Evolutionary conservation across 108 stramenopile species (phyloP), one percentile per base, ranked within the genome.

Genomic region (Nitzschia palea): DNA sequence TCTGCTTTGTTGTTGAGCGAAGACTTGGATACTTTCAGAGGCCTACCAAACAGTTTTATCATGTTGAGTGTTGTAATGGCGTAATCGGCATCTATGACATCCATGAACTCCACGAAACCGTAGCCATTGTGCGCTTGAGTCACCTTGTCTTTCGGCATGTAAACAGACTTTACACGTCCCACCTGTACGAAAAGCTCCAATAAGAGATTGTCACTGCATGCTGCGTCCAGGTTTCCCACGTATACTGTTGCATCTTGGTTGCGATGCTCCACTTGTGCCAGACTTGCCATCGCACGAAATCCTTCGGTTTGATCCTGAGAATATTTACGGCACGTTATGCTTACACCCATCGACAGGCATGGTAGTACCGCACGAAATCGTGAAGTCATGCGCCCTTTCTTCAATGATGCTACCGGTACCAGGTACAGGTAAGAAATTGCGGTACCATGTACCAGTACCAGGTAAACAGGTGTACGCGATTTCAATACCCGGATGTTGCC

Each of bases 201-300:
- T 36, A 99, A 65, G 18, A 99, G 76, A 48, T 87, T 93, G 63
- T 99, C 98, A 36, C 81, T 82, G 37, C 93, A 91, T 15, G 75
- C 51, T 1, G 88, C 67, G 68, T 98, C 97, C 31, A 99, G 81
- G 63, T 97, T 97, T 61, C 98, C 98, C 20, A 96, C 96, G 71
- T 98, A 98, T 73, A 87, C 84, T 2, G 99, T 99, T 36, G 99
- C 99, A 76, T 97, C 97, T 82, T 98, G 97, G 73, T 99, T 99
- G 40, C 98, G 95, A 66, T 99, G 99, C 71, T 97, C 96, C 12
- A 97, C 90, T 23, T 86, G 87, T n/a, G 95, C 91, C 52, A 94
- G 79, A 55, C 84, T 84, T 15, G 93, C 89, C 93, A 94, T 94
- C 23, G 25, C 20, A 26, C n/a, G n/a, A n/a, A n/a, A n/a, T n/a